Evolutionary conservation across 371 early-diverging fungal genomes (phyloP), one percentile per base, ranked within the genome.

Genomic region (Mucor mucedo): DNA sequence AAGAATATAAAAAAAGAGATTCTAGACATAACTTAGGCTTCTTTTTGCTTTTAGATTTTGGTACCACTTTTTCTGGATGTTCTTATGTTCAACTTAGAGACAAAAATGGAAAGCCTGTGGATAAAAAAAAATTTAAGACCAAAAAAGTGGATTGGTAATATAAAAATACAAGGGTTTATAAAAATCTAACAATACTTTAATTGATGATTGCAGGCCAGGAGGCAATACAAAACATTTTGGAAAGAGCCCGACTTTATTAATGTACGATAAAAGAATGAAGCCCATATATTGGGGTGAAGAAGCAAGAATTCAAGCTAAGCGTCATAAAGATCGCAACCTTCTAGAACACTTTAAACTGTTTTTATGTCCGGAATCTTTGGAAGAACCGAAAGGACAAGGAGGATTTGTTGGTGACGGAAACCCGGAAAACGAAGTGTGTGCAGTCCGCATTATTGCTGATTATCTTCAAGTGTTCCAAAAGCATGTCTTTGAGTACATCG

Each of bases 11-110:
- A 21, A 21, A 21, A 21, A 21, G 21, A 21, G 21, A 21, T 21
- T 1, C 1, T 21, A 21, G 21, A 21, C 21, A 21, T 21, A 21
- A 21, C 1, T 21, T 21, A 21, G 1, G 21, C 21, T 21, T 21
- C 1, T 21, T 21, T 21, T 21, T 21, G 5, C 42, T 13, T 1
- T 13, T 72, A 72, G 84, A 84, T 75, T 84, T 84, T 72, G 84
- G 82, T 40, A 81, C 82, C 16, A 82, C 84, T 1, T 81, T 69
- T 55, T 81, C 82, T 27, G 77, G 77, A 32, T 77, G 77, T 33
- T 74, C 72, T 33, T 77, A 72, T 56, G 68, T 70, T 28, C 9
- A 57, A 4, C 16, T 35, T 16, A 29, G 39, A 35, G 14, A 5
- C 0, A 6, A 38, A 33, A 21, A 48, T 1, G 3, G 2, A 3